These are phyloP conservation scores for Diplotaxis tenuifolia DNA, from an alignment of 345 rosid species.

Conservation along the genomic window DNA sequence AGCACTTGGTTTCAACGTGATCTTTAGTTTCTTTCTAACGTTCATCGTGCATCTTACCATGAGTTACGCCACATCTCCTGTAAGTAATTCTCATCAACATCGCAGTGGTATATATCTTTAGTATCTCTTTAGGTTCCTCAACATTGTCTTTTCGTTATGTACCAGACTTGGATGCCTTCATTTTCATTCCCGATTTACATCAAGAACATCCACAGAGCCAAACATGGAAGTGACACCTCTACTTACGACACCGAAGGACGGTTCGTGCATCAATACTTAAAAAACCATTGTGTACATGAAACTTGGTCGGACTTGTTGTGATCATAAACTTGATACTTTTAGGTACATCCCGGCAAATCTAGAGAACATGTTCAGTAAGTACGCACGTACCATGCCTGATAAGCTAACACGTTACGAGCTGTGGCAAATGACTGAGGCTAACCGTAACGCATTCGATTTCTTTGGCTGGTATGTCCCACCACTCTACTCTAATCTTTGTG, in stretches of 20 bases:
- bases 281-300: not conserved
- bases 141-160: not conserved
- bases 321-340: not conserved
- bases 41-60: constrained; percentile 41
- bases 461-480: constrained; percentile 43
- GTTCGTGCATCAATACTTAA: constrained; percentile 20
- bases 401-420: constrained; percentile 51
- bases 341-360: constrained; percentile 54
- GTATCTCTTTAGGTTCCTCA: not conserved
- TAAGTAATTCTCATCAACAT: constrained; percentile 31
- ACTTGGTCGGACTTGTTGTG: not conserved
- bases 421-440: constrained; percentile 60
- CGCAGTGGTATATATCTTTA: not conserved
- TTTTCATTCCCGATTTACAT: constrained; percentile 46
- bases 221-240: constrained; percentile 63
- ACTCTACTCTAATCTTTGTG: not conserved
- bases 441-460: constrained; percentile 44
- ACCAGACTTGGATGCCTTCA: constrained; percentile 59
- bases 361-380: constrained; percentile 64
- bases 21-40: constrained; percentile 44
- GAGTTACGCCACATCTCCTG: constrained; percentile 54
- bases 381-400: constrained; percentile 52
- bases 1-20: constrained; percentile 52
- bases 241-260: constrained; percentile 64
- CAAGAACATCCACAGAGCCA: constrained; percentile 55